Base-by-base conservation (phyloP, 495 filamentous ascomycete species). In the Trichoderma virens region DNA sequence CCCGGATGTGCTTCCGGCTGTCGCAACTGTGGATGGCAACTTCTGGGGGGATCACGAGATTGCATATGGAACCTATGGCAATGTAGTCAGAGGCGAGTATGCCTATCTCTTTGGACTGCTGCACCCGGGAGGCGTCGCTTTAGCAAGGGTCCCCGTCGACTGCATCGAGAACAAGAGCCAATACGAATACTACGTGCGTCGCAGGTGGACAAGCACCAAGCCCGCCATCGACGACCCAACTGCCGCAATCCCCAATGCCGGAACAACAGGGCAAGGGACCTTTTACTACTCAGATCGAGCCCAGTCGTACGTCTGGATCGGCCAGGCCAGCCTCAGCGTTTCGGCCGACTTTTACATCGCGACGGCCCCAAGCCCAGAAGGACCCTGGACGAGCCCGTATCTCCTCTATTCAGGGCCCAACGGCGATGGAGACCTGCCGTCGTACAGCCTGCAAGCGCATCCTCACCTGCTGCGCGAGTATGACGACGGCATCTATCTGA, bases 261-360 rank as follows among this genome's bases (percentile, higher is more conserved):
- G 68, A 27, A 68, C 73, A 0, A 70, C 68, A 43, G 71, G 71
- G 11, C 74, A 74, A 61, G 74, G 73, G 32, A 74, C 67, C 14
- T 75, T 65, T 61, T 76, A 74, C 66, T 74, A 71, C 38, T 71
- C 66, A 23, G 35, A 41, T 1, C 43, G 62, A 34, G 72, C 68
- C 68, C 31, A 69, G 20, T 66, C 70, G 11, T 76, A 67, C 65
- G 67, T 76, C 47, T 76, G 71, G 70, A 72, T 76, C 39, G 74
- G 74, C 6, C 67, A 70, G 67, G 61, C 69, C 1, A 61, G 62
- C 32, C 38, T 41, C 2, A 68, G 60, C 54, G 62, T 70, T 54
- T 69, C 63, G 8, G 67, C 71, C 11, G 70, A 75, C 16, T 76
- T 72, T 67, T 72, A 69, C 39, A 69, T 76, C 39, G 71, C 71